Percentiles rank a stretch among this genome's conserved stretches.
phyloP scores from a whole-genome alignment of 345 rosid genomes.

The Psidium guajava region DNA sequence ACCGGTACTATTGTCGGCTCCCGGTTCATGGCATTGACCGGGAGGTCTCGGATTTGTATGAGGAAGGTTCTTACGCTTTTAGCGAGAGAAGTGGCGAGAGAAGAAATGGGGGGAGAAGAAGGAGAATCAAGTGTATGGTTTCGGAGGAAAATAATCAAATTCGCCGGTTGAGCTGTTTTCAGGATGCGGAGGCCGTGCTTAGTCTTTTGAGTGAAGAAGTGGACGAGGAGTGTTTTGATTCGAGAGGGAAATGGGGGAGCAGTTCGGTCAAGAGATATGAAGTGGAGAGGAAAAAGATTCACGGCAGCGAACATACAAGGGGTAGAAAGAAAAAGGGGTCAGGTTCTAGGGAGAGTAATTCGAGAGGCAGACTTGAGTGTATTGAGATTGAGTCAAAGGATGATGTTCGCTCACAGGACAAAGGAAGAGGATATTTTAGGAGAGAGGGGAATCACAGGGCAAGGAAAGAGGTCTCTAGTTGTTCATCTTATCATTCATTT shows the following conservation, averaged over 20 bases:
- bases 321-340: conserved; percentile 19
- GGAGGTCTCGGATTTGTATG: conserved; percentile 13
- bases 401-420: conserved; percentile 13
- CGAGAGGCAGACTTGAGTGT: conserved; percentile 14
- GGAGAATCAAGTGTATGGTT: conserved; percentile 22
- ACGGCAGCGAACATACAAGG: conserved; percentile 15
- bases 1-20: conserved; percentile 12
- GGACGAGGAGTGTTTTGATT: conserved; percentile 21
- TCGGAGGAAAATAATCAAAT: conserved; percentile 15
- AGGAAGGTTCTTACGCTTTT: conserved; percentile 24
- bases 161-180: conserved; percentile 23
- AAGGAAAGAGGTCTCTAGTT: conserved; percentile 43
- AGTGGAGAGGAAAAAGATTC: conserved; percentile 21
- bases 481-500: conserved; percentile 75
- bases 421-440: conserved; percentile 17
- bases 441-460: conserved; percentile 16
- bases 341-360: conserved; percentile 16
- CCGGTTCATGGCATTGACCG: conserved; percentile 23
- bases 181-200: conserved; percentile 60
- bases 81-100: conserved; percentile 10
- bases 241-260: conserved; percentile 18
- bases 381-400: conserved; percentile 8
- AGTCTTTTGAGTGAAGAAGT: conserved; percentile 72
- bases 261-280: conserved; percentile 23
- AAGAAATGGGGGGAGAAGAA: conserved; percentile 23